Base-by-base conservation (phyloP, 2,329 filamentous ascomycete genomes). In the Beauveria asiatica region DNA sequence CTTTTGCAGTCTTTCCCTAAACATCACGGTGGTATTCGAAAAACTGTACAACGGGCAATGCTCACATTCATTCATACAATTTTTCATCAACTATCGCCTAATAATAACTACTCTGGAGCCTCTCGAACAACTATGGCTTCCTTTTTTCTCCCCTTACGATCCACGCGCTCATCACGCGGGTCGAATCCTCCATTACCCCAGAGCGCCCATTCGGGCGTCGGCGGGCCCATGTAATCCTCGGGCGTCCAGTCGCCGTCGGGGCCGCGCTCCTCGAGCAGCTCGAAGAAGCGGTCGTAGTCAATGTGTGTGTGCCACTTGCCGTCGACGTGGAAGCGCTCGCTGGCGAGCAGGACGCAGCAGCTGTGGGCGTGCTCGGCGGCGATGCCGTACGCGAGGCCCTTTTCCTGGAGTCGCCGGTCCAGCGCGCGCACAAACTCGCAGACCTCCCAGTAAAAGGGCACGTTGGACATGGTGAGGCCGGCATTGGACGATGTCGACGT, bases 161-260 rank as follows among this genome's bases (percentile, higher is more conserved):
- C 89, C 9, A 97, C 92, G 64, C 93, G 82, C 72, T 89, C 84
- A 74, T 97, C 94, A 53, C 89, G 81, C 0, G 93, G 93, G 75
- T 97, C 91, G 71, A 97, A 97, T 0, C 93, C 94, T 2, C 93
- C 93, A 65, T 92, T 90, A 0, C 93, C 94, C 91, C 92, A 97
- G 19, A 88, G 84, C 10, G 93, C 93, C 94, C 93, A 97, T 70
- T 96, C 91, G 1, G 92, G 90, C 42, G 92, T 97, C 65, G 88
- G 82, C 45, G 80, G 80, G 4, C 87, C 89, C 79, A 96, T 89
- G 74, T 97, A 97, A 70, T 97, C 92, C 75, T 96, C 91, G 0
- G 93, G 92, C 9, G 77, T 80, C 79, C 95, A 97, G 13, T 89
- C 82, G 19, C 82, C 83, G 39, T 89, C 83, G 7, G 78, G 73